Base-by-base conservation (phyloP, 2,329 filamentous ascomycete species). In the Fusarium sp. region DNA sequence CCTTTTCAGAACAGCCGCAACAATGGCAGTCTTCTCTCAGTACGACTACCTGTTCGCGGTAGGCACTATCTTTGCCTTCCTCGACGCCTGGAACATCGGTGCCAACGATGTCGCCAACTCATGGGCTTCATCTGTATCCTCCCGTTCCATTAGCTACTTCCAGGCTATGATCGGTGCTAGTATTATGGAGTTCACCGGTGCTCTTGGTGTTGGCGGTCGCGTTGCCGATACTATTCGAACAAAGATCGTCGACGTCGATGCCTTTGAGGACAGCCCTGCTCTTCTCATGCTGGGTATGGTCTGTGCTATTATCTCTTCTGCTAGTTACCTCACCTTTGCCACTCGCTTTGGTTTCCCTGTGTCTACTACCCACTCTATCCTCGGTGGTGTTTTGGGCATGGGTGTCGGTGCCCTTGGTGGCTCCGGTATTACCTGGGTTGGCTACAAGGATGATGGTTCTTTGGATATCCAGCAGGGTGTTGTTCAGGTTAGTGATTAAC, bases 101-200 rank as follows among this genome's bases (percentile, higher is more conserved):
- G 77, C 63, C 66, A 75, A 89, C 80, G 91, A 93, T 90, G 90
- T 93, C 63, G 91, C 91, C 78, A 93, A 93, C 82, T 87, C 90
- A 3, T 93, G 89, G 88, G 90, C 90, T n/a, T 92, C 89, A 34
- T 90, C 88, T 68, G 91, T 93, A 61, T 91, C 89, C 2, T 92
- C 91, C 5, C 84, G 90, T 39, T 92, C 91, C 61, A 78, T 91
- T 42, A 85, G 86, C 18, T 87, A 90, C 76, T 65, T 85, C 54
- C 88, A 90, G 76, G 88, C 87, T 68, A 88, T 88, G 87, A 69
- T 85, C 14, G 79, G 88, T 28, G 87, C 85, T 38, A 83, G 84
- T 44, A 74, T 90, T 62, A 88, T 90, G 81, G 89, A 91, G 77
- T 88, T 91, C 69, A 77, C 83, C n/a, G 89, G 89, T 51, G 83